Conservation (phyloP, 2,329 filamentous ascomycete species). For the Hypoxylon sp. region DNA sequence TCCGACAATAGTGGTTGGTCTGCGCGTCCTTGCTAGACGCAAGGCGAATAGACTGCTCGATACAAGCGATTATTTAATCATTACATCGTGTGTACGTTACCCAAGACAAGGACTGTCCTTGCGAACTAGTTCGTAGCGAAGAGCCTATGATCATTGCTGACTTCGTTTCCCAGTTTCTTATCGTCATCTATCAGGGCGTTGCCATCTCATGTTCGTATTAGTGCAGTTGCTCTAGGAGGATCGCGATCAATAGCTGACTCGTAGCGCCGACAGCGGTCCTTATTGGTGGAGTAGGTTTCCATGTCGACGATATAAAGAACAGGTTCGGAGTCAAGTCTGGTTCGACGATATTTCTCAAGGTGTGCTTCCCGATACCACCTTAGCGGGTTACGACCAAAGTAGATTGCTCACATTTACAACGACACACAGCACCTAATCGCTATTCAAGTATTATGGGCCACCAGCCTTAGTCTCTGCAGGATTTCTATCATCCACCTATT, state of each 20-base stretch:
- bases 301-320: conserved; percentile 41
- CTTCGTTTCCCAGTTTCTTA: conserved; percentile 27
- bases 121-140: background rate
- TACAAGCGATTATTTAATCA: conserved; percentile 48
- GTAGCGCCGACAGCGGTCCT: conserved; percentile 42
- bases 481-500: conserved; percentile 53
- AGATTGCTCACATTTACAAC: conserved; percentile 14
- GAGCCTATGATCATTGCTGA: conserved; percentile 10
- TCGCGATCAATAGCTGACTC: conserved; percentile 19
- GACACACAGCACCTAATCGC: conserved; percentile 41
- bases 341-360: conserved; percentile 39
- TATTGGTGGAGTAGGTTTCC: conserved; percentile 45
- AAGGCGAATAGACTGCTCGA: conserved; percentile 46
- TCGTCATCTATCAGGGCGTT: conserved; percentile 41
- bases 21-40: conserved; percentile 48
- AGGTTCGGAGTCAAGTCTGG: conserved; percentile 40
- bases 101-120: background rate
- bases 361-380: conserved; percentile 13
- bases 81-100: conserved; percentile 47
- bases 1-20: conserved; percentile 38
- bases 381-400: background rate
- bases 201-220: conserved; percentile 41
- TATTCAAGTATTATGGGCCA: conserved; percentile 54
- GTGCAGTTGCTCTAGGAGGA: background rate
- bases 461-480: conserved; percentile 52